phyloP scores from a whole-genome alignment of 176 grass and related monocot species.

The Carex littledalei region DNA sequence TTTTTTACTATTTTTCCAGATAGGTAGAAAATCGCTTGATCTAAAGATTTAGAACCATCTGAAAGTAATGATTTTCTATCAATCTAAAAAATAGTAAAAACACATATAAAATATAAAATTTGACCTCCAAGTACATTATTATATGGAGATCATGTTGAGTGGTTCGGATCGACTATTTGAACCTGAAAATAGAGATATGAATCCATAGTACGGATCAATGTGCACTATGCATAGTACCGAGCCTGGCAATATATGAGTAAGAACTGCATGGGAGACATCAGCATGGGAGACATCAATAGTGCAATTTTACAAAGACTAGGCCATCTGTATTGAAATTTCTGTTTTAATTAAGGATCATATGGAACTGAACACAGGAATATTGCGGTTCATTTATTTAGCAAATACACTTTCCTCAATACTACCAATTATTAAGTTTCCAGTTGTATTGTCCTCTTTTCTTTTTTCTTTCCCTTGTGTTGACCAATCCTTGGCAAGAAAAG shows the following conservation, averaged over 20 bases:
- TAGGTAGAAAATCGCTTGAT: too few relatives aligned
- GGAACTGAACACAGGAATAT: background rate
- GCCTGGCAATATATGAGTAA: background rate
- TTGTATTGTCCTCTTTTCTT: background rate
- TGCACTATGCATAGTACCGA: too few relatives aligned
- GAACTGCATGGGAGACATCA: background rate
- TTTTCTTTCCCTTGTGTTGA: background rate
- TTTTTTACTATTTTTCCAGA: too few relatives aligned
- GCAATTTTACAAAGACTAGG: background rate
- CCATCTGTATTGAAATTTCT: background rate
- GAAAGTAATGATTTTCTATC: too few relatives aligned
- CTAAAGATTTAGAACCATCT: too few relatives aligned
- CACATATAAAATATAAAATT: too few relatives aligned
- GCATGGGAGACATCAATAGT: background rate
- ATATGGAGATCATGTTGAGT: too few relatives aligned
- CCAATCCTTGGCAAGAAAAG: background rate
- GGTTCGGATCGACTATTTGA: too few relatives aligned
- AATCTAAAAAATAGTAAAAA: too few relatives aligned
- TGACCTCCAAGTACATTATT: too few relatives aligned
- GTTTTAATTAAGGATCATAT: background rate
- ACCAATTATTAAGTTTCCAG: background rate
- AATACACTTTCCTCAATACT: background rate
- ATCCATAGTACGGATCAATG: too few relatives aligned
- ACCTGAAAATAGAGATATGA: too few relatives aligned
- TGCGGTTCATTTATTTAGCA: background rate